Evolutionary conservation across 352 stramenopile species (phyloP).

Genomic region (Pythium chondricola): DNA sequence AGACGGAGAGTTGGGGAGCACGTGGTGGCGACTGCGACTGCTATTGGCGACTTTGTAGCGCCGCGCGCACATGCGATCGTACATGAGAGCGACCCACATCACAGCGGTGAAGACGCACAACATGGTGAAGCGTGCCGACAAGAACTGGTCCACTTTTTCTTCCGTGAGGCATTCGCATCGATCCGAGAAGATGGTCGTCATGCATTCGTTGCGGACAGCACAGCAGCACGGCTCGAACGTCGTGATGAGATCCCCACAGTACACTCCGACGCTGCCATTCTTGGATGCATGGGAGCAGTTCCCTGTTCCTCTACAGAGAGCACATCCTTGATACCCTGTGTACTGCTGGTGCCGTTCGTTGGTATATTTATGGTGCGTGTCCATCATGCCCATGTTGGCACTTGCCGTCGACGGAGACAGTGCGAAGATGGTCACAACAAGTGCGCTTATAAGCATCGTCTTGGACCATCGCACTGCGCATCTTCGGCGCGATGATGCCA

Average conservation of each 20-base stretch:
- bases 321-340: constrained; percentile 35
- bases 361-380: too few species aligned
- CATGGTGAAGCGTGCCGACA: constrained; percentile 66
- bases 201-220: constrained; percentile 66
- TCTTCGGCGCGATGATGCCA: too few species aligned
- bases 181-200: constrained; percentile 68
- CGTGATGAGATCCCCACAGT: constrained; percentile 57
- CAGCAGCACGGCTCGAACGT: constrained; percentile 74
- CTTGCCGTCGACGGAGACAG: too few species aligned
- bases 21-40: constrained; percentile 54
- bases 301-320: constrained; percentile 42
- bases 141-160: constrained; percentile 45
- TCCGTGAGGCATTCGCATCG: constrained; percentile 64
- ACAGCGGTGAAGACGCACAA: constrained; percentile 58
- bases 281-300: constrained; percentile 63
- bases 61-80: constrained; percentile 68
- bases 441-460: too few species aligned
- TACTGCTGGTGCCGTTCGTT: constrained; percentile 12
- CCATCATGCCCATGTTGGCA: constrained; percentile 15
- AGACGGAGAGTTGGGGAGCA: constrained; percentile 50
- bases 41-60: constrained; percentile 81
- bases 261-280: constrained; percentile 47
- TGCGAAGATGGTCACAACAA: too few species aligned
- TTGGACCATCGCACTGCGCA: too few species aligned
- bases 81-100: constrained; percentile 52